Evolutionary conservation across 805 yeast species (phyloP), one percentile per base, ranked within the genome.

Genomic region (Saccharomycopsis sp.): DNA sequence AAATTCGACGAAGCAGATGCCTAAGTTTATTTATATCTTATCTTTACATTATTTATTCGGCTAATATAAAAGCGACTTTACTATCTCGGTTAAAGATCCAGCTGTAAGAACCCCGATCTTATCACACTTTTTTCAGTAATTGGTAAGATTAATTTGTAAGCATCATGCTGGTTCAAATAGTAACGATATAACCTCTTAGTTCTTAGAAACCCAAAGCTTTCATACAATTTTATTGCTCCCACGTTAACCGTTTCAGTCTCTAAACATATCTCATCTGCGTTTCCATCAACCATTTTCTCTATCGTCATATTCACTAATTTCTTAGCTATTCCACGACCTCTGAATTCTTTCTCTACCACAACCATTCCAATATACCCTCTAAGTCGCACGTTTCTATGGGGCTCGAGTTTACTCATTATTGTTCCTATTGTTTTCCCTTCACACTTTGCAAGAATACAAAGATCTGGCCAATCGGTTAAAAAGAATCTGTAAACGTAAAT

Each of bases 311-410:
- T 75, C 17, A 91, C 91, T 54, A 94, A 76, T 52, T 74, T 73
- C 64, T 85, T 85, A 2, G 97, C 97, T 53, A 92, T 86, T 1
- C 97, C 97, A 51, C 73, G 75, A 2, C 96, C 92, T 57, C 99
- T 75, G 68, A 78, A 84, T 15, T 72, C 68, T 44, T 83, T 82
- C 55, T 85, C 84, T 12, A 93, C 96, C 0, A 96, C 97, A 57
- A 94, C 73, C 99, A 94, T 94, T 1, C 97, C 99, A 29, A 94
- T 92, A 67, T 94, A 94, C 0, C 99, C 99, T 61, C 99, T 78
- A 64, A 77, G 68, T 60, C 97, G 76, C 9, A 82, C 85, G 22
- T 79, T 77, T 60, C 93, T 78, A 71, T 93, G 97, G 1, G 80
- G 75, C 63, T 88, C 96, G 12, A 84, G 81, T 66, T 91, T 89